Evolutionary conservation across 805 yeast genomes (phyloP).

Genomic region (Yarrowia sp.): DNA sequence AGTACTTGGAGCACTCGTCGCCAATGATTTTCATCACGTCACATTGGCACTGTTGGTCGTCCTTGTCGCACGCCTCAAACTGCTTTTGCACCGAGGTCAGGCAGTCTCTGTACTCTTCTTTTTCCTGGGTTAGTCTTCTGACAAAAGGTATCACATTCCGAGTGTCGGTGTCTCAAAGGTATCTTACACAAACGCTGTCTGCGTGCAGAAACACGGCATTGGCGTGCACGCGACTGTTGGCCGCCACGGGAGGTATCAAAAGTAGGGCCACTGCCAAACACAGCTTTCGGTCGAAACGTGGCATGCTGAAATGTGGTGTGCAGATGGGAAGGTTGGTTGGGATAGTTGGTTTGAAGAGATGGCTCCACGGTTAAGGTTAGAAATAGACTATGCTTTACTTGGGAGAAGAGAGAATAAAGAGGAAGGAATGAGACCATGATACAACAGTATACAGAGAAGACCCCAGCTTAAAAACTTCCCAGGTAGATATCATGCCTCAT

Average conservation of each 20-base stretch:
- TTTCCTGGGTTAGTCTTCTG: conserved; percentile 3
- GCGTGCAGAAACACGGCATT: conserved; percentile 18
- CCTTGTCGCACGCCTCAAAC: conserved; percentile 27
- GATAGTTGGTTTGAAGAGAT: too few relatives aligned
- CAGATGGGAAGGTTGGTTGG: neutral
- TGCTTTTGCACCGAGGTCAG: conserved; percentile 28
- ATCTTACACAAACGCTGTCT: conserved; percentile 9
- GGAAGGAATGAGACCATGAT: too few relatives aligned
- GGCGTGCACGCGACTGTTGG: neutral
- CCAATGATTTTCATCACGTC: conserved; percentile 27
- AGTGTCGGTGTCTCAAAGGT: neutral
- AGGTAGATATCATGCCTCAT: too few relatives aligned
- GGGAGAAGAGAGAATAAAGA: too few relatives aligned
- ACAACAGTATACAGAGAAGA: too few relatives aligned
- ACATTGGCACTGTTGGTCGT: conserved; percentile 30
- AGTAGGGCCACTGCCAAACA: neutral
- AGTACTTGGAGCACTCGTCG: conserved; percentile 29
- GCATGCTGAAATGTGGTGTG: neutral
- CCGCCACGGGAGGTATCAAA: neutral
- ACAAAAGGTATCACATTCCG: neutral
- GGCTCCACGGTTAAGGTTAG: too few relatives aligned
- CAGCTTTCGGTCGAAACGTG: neutral
- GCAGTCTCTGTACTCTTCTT: conserved; percentile 6
- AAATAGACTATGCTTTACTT: too few relatives aligned
- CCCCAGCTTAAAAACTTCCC: too few relatives aligned